Percentiles rank a stretch among this genome's conserved stretches.
Conservation (phyloP, 768 basidiomycete species). For the Inosperma sp. region DNA sequence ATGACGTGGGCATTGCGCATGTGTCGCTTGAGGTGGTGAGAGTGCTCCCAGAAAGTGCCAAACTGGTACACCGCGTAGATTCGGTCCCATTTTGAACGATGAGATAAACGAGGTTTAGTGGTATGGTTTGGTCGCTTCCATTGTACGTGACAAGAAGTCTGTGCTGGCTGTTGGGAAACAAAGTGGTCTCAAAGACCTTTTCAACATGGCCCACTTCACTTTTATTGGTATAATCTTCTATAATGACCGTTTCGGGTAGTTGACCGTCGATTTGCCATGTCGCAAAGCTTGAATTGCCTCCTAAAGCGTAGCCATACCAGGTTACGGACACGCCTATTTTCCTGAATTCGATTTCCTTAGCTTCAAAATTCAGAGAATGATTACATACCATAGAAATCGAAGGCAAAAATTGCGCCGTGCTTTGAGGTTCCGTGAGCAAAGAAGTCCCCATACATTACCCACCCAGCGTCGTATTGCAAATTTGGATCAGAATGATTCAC, state of each 20-base stretch:
- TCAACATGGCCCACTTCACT: slow-evolving; percentile 21
- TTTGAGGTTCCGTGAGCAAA: neutral
- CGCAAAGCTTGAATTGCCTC: slow-evolving; percentile 3
- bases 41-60: too few species aligned
- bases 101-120: slow-evolving; percentile 25
- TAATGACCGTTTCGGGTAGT: slow-evolving; percentile 16
- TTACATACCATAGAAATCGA: slow-evolving; percentile 18
- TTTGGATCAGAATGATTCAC: neutral
- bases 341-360: neutral
- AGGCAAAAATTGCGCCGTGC: slow-evolving; percentile 1
- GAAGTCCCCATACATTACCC: neutral
- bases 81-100: slow-evolving; percentile 21
- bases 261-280: slow-evolving; percentile 23
- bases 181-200: slow-evolving; percentile 24
- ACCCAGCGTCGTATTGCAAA: slow-evolving; percentile 3
- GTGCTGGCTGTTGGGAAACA: slow-evolving; percentile 18
- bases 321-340: too few species aligned
- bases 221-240: slow-evolving; percentile 19
- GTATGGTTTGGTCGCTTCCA: slow-evolving; percentile 22
- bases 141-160: slow-evolving; percentile 21
- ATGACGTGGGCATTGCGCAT: too few species aligned
- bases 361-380: neutral
- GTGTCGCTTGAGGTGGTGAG: too few species aligned
- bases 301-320: too few species aligned
- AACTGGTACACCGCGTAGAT: too few species aligned